phyloP scores from a whole-genome alignment of 805 yeast species.

The Candida parachauliodes region DNA sequence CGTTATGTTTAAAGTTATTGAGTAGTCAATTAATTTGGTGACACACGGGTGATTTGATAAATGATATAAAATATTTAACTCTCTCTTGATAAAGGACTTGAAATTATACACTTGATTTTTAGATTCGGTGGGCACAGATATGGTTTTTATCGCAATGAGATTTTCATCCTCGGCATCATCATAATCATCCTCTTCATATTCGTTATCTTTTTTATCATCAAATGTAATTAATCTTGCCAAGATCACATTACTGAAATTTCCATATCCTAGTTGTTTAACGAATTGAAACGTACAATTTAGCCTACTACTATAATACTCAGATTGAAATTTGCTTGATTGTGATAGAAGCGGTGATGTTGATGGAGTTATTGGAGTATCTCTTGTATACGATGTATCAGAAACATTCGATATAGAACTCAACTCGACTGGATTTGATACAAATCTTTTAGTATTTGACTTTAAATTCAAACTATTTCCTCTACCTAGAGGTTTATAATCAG shows the following conservation, averaged over 20 bases:
- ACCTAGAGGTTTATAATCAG: slow-evolving; percentile 35
- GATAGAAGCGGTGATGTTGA: slow-evolving; percentile 8
- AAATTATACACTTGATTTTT: slow-evolving; percentile 24
- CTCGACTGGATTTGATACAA: slow-evolving; percentile 21
- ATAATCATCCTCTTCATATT: too few species aligned
- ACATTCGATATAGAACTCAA: background rate
- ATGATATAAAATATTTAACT: slow-evolving; percentile 58
- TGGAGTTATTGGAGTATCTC: slow-evolving; percentile 8
- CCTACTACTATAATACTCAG: background rate
- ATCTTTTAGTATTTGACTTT: slow-evolving; percentile 15
- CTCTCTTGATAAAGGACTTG: slow-evolving; percentile 49
- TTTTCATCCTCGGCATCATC: slow-evolving; percentile 3
- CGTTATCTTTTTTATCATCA: slow-evolving; percentile 2
- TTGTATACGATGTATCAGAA: slow-evolving; percentile 1
- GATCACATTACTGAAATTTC: slow-evolving; percentile 66
- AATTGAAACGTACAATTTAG: slow-evolving; percentile 11
- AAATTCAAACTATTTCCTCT: slow-evolving; percentile 15
- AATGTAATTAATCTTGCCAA: slow-evolving; percentile 33
- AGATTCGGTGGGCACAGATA: slow-evolving; percentile 33
- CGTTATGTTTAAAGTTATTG: slow-evolving; percentile 26
- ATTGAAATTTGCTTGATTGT: slow-evolving; percentile 3
- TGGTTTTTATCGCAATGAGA: slow-evolving; percentile 69
- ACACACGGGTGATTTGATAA: slow-evolving; percentile 65
- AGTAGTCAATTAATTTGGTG: slow-evolving; percentile 54
- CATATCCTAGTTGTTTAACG: slow-evolving; percentile 50